Evolutionary conservation across 805 yeast genomes (phyloP), one percentile per base, ranked within the genome.

Genomic region (Saccharomycopsis olivae): DNA sequence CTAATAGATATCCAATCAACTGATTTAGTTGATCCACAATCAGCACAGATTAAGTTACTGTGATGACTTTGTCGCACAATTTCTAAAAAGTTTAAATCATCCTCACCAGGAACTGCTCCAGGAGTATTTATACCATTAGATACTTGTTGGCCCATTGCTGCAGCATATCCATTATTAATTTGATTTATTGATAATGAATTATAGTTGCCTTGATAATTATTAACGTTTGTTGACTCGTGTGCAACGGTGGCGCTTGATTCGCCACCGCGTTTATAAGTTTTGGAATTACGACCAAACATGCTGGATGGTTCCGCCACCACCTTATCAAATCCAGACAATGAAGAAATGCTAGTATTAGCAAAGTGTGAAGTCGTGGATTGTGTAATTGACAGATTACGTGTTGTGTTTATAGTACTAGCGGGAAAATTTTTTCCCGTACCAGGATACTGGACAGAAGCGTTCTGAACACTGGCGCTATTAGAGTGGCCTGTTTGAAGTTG

Each of bases 1-100:
- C 82, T 87, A 43, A 85, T 65, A 0, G 95, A 83, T 3, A 89
- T 70, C 96, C 96, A 88, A 49, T 87, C 95, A 13, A 83, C 94
- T 11, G 71, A 60, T 13, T 68, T 73, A 0, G 58, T 51, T 2
- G 75, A 53, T 0, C 79, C 78, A 62, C 97, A 88, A 52, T 88
- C 97, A 11, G 84, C 83, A 59, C 97, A 88, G 2, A 49, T 46
- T 3, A 57, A 50, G 52, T 88, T 88, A 24, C 76, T 69, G n/a
- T 68, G 57, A 29, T 74, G 69, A 3, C 58, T 58, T 1, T 49
- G 43, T 34, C 47, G 44, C 4, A 61, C 62, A 24, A 55, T 36
- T 3, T 44, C 35, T 47, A 15, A 51, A 35, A 5, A 50, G 41
- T 21, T 48, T 17, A n/a, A 32, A 16, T 24, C 36, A 20, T 15